Percentiles rank a stretch among this genome's conserved stretches.
These are phyloP conservation scores for Mucor velutinosus DNA, from an alignment of 371 early-diverging fungal genomes.

Conservation along the genomic window DNA sequence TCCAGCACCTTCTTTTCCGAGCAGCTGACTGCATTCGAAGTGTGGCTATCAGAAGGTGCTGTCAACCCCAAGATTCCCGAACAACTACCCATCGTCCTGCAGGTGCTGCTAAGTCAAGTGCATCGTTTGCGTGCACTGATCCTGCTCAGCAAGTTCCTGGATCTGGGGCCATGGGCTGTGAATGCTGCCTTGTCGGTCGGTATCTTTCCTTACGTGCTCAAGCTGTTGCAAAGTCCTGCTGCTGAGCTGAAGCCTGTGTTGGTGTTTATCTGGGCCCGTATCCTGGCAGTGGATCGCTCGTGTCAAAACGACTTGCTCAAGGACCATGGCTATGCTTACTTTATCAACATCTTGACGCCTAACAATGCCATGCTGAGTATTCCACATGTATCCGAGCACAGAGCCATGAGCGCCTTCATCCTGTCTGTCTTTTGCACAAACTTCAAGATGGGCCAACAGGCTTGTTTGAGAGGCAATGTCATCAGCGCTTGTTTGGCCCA, in stretches of 20 bases:
- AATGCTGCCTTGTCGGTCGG: constrained; percentile 92
- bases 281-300: constrained; percentile 89
- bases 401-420: constrained; percentile 92
- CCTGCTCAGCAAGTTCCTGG: constrained; percentile 88
- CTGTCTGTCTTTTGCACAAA: constrained; percentile 88
- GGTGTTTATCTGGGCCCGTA: constrained; percentile 96
- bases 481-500: constrained; percentile 72
- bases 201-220: constrained; percentile 96
- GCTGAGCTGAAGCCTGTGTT: constrained; percentile 92
- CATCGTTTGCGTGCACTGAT: constrained; percentile 92
- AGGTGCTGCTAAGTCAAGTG: constrained; percentile 93
- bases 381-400: constrained; percentile 80
- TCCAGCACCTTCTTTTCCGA: constrained; percentile 91
- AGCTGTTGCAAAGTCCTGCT: constrained; percentile 93
- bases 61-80: constrained; percentile 79
- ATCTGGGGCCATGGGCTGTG: constrained; percentile 95
- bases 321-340: constrained; percentile 91
- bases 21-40: constrained; percentile 95
- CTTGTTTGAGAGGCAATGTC: constrained; percentile 76
- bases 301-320: constrained; percentile 92
- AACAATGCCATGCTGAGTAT: constrained; percentile 71
- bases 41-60: constrained; percentile 88
- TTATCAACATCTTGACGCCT: constrained; percentile 84
- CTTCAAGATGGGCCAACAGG: constrained; percentile 80
- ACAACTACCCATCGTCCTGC: constrained; percentile 95